Evolutionary conservation across 169 alveolate genomes (phyloP), one percentile per base, ranked within the genome.

Genomic region (Eimeria praecox): DNA sequence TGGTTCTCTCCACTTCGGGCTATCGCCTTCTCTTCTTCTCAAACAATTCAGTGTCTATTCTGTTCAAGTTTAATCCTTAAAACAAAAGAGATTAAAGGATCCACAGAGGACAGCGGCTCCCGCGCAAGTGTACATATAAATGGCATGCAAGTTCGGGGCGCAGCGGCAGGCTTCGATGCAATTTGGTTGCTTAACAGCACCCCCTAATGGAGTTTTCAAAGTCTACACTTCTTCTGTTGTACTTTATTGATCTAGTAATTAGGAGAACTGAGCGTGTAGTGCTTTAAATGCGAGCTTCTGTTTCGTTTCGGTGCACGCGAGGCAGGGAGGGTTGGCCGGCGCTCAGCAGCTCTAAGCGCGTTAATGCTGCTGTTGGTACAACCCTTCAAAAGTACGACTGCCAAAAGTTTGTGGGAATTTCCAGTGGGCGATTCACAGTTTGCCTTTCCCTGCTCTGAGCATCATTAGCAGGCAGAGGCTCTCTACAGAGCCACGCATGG

Each of bases 161-260:
- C 59, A 14, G 86, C 86, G 62, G 59, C 86, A 73, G 86, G 86
- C 86, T 75, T 75, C 86, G 86, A 75, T 75, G 86, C 86, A 75
- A 40, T 27, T 20, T 75, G 18, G 22, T 27, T 44, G 86, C 52
- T 20, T 8, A 75, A 1, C 78, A 30, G 78, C 42, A 44, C 49
- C 59, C 56, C 18, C 24, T 6, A 5, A 20, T 44, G 27, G 38
- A 75, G 2, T 2, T 75, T 75, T 75, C 86, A 40, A 40, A 40
- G 38, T 40, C 14, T 75, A 27, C 38, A 40, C 22, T 75, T 75
- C 86, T 42, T 40, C 59, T 22, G 22, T 42, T 9, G 38, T 42
- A 20, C 22, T 42, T 27, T 16, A 5, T 20, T 75, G 42, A 20
- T 75, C 33, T 75, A 16, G 42, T 27, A 35, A 44, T 40, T 4